Base-by-base conservation (phyloP, 2,329 filamentous ascomycete genomes). In the Diaporthe citrichinensis region DNA sequence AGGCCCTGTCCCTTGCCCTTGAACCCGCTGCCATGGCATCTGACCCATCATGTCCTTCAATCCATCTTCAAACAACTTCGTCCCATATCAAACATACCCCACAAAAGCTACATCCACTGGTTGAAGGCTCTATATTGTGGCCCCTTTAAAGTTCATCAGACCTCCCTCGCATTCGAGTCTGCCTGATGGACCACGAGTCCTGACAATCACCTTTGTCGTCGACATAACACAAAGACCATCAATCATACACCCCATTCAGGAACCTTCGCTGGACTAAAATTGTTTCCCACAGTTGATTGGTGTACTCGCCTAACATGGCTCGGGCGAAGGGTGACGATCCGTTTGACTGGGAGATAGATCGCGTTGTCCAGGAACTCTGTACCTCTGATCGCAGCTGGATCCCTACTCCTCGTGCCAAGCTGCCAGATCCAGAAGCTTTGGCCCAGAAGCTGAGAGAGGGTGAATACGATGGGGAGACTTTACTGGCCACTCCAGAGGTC, bases 291-390 rank as follows among this genome's bases (percentile, higher is more conserved):
- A 34, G 68, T 65, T 51, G 36, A 71, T 15, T 25, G 28, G 14
- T 58, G 25, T 31, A 59, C 7, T 15, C 8, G 23, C 25, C 34
- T 23, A 81, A 80, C 80, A 84, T 82, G 84, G 80, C 77, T 41
- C 72, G 77, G 36, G 77, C 76, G 71, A 83, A 83, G 65, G 82
- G 83, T 23, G 81, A 84, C 74, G 94, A 98, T 83, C 95, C 95
- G n/a, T 93, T 92, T 82, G 80, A 88, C 72, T 98, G 95, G 95
- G 89, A 89, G 49, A 87, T 92, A 44, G 91, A 93, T 51, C 88
- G 91, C 49, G 90, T 97, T 15, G 89, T 94, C 14, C 82, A 87
- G 23, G 92, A 93, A 80, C 86, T 97, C 4, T 95, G 92, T 81
- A 86, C 88, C 31, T 80, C 85, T 2, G 81, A 86, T 4, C 85